Percentiles rank a stretch among this genome's conserved stretches.
Conservation (phyloP, 768 basidiomycete species). For the Austroboletus eburneus region DNA sequence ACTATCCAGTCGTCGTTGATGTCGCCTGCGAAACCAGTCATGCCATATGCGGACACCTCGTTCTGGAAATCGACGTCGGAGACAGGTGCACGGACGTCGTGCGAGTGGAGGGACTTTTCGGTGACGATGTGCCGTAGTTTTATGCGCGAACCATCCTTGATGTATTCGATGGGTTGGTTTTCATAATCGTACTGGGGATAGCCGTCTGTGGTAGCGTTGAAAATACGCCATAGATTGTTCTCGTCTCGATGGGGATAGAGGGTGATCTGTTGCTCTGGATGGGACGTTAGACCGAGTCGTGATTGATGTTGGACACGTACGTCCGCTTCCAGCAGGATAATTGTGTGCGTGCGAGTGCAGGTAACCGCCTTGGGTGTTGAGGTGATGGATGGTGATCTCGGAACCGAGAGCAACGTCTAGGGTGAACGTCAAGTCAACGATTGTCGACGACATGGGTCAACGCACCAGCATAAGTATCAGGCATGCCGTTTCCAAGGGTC, state of each 20-base stretch:
- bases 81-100: conserved; percentile 91
- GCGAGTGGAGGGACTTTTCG: conserved; percentile 87
- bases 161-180: conserved; percentile 51
- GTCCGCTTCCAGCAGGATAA: conserved; percentile 88
- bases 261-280: conserved; percentile 92
- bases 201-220: conserved; percentile 60
- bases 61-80: conserved; percentile 99
- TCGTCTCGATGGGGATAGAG: conserved; percentile 97
- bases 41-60: conserved; percentile 93
- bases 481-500: conserved; percentile 84
- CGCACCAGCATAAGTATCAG: conserved; percentile 86
- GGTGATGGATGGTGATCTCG: conserved; percentile 75
- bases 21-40: conserved; percentile 80
- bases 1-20: conserved; percentile 91
- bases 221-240: conserved; percentile 91
- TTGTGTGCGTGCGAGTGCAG: conserved; percentile 90
- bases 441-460: neutral
- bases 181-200: conserved; percentile 47
- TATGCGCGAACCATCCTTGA: conserved; percentile 65
- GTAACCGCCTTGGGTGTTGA: conserved; percentile 99
- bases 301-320: conserved; percentile 41
- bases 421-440: neutral
- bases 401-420: conserved; percentile 86
- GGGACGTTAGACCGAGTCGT: neutral
- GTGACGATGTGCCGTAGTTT: conserved; percentile 79